A percentile compares a stretch with the other conserved stretches of the same genome.
These are phyloP conservation scores for Lepraria neglecta DNA, from an alignment of 495 filamentous ascomycete genomes.

Conservation along the genomic window DNA sequence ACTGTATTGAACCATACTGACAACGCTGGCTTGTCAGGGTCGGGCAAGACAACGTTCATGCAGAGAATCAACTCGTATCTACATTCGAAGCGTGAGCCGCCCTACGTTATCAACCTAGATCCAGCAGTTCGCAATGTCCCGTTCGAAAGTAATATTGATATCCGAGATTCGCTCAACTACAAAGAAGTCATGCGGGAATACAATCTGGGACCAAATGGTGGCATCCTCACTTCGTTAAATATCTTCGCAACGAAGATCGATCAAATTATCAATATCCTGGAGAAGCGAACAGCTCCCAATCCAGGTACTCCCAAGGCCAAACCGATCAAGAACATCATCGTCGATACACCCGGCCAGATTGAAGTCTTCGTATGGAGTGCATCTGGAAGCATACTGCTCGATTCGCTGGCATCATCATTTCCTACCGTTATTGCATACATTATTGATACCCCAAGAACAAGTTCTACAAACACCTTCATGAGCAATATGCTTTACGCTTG, in stretches of 20 bases:
- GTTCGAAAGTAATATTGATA: constrained; percentile 98
- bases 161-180: constrained; percentile 97
- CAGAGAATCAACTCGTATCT: constrained; percentile 91
- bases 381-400: constrained; percentile 84
- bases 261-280: constrained; percentile 79
- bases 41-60: constrained; percentile 98
- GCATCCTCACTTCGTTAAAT: constrained; percentile 93
- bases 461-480: constrained; percentile 95
- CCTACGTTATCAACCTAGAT: constrained; percentile 96
- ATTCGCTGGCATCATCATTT: constrained; percentile 84
- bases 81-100: constrained; percentile 63
- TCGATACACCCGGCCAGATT: constrained; percentile 96
- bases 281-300: constrained; percentile 73
- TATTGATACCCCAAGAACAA: constrained; percentile 89
- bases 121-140: constrained; percentile 90
- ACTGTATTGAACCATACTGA: neutral
- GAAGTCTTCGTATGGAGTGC: constrained; percentile 99
- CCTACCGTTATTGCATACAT: constrained; percentile 96
- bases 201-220: constrained; percentile 94
- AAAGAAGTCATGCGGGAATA: constrained; percentile 99
- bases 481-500: constrained; percentile 99
- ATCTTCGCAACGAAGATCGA: constrained; percentile 97
- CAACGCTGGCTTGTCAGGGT: constrained; percentile 47
- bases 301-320: constrained; percentile 53
- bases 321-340: constrained; percentile 73